These are phyloP conservation scores for Cnidoscolus chayamansa DNA, from an alignment of 441 rosid species.

Conservation along the genomic window DNA sequence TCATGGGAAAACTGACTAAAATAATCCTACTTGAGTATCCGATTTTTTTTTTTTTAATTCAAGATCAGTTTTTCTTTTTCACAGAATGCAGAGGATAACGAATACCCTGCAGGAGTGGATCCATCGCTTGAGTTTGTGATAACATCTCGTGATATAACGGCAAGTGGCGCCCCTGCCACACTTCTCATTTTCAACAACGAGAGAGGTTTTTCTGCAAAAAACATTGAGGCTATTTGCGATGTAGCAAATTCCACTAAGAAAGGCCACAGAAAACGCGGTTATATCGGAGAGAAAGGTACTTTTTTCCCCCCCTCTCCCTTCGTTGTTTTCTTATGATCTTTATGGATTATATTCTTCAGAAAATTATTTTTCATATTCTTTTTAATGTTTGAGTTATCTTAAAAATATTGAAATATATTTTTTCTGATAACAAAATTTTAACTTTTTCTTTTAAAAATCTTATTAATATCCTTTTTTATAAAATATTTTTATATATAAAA, in stretches of 20 bases:
- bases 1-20: background rate
- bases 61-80: background rate
- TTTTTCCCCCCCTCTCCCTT: background rate
- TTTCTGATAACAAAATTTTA: too few relatives aligned
- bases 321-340: too few relatives aligned
- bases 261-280: slow-evolving; percentile 53
- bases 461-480: too few relatives aligned
- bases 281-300: slow-evolving; percentile 81
- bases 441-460: too few relatives aligned
- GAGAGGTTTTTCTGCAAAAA: slow-evolving; percentile 51
- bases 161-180: slow-evolving; percentile 63
- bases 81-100: slow-evolving; percentile 81
- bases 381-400: too few relatives aligned
- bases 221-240: slow-evolving; percentile 57
- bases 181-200: slow-evolving; percentile 66
- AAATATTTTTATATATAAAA: too few relatives aligned
- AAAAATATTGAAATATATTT: too few relatives aligned
- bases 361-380: too few relatives aligned
- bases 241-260: slow-evolving; percentile 64
- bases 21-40: background rate
- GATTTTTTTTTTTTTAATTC: background rate
- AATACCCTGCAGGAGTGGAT: slow-evolving; percentile 54
- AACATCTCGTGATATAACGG: slow-evolving; percentile 66
- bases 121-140: slow-evolving; percentile 71
- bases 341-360: too few relatives aligned